Conservation (phyloP, 2,329 filamentous ascomycete species). For the Hypoxylon sp. region DNA sequence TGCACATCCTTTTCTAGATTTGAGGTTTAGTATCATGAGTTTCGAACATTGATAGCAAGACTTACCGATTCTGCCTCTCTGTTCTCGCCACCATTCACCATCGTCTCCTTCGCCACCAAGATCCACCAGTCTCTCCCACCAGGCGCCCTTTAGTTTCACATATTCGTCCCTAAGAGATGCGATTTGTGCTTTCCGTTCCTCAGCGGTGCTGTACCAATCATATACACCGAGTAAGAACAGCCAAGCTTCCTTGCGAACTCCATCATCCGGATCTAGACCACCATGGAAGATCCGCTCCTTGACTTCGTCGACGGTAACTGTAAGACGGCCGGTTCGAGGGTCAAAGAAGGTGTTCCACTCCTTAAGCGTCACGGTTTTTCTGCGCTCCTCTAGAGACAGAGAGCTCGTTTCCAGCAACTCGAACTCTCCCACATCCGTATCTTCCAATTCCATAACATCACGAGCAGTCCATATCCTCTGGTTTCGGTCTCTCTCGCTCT, state of each 20-base stretch:
- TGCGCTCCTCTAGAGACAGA: slow-evolving; percentile 80
- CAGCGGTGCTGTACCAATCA: slow-evolving; percentile 89
- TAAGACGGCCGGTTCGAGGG: slow-evolving; percentile 76
- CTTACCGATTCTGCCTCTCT: slow-evolving; percentile 92
- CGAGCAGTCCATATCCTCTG: slow-evolving; percentile 93
- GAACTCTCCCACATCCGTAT: slow-evolving; percentile 95
- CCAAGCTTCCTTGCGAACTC: slow-evolving; percentile 96
- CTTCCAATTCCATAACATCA: slow-evolving; percentile 93
- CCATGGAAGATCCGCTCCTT: slow-evolving; percentile 99
- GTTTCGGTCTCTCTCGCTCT: slow-evolving; percentile 88
- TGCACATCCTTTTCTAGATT: slow-evolving; percentile 95
- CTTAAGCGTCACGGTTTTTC: slow-evolving; percentile 80
- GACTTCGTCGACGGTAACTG: slow-evolving; percentile 88
- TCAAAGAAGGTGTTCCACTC: slow-evolving; percentile 97
- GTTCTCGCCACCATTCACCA: slow-evolving; percentile 97
- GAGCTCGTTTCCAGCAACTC: slow-evolving; percentile 86
- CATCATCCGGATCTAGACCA: slow-evolving; percentile 87
- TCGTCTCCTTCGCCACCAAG: slow-evolving; percentile 83
- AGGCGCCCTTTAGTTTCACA: slow-evolving; percentile 90
- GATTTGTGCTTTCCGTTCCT: slow-evolving; percentile 85
- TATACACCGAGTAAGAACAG: slow-evolving; percentile 92
- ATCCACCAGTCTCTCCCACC: slow-evolving; percentile 95
- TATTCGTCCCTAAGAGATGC: slow-evolving; percentile 94
- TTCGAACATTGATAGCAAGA: slow-evolving; percentile 34
- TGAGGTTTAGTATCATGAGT: slow-evolving; percentile 38